Base-by-base conservation (phyloP, 768 basidiomycete species). In the Termitomyces sp. region DNA sequence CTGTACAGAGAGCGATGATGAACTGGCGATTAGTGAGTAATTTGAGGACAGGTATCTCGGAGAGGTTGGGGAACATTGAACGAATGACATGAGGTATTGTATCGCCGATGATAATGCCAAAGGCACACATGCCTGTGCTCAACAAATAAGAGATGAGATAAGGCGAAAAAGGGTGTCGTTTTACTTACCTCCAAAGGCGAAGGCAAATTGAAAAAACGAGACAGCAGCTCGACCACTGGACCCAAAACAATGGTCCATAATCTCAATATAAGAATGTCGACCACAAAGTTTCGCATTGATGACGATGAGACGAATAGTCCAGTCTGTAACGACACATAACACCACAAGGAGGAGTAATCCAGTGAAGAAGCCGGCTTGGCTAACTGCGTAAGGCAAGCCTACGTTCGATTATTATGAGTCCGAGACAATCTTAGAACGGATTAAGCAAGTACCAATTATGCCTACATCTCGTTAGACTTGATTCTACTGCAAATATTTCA, bases 61-160 rank as follows among this genome's bases (percentile, higher is more conserved):
- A 64, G 47, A 86, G 72, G 17, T 68, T 76, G 32, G 95, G 95
- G 66, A 98, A 91, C 68, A 93, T 64, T 44, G 82, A 90, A 55
- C 86, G 87, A 62, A 98, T 83, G 68, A 98, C 95, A 65, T 93
- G 90, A 1, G 97, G 94, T 64, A 98, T 88, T 9, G 96, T 96
- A 71, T 99, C 97, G 59, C 97, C 94, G 53, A 97, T 93, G 62
- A 98, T 98, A 63, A 98, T 96, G 28, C 93, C 92, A 68, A 98
- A 98, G 0, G 96, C 96, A 61, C 93, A 96, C 94, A 98, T 98
- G 42, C 96, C 91, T 90, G 57, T 22, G n/a, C 40, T 63, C 54
- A 5, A 38, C 47, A 17, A 19, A 38, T 48, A 24, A n/a, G 59
- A 55, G 45, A 21, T 19, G 6, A 35, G 32, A 47, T 9, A 2